phyloP scores from a whole-genome alignment of 2,329 filamentous ascomycete genomes.

The Penicillium palitans region DNA sequence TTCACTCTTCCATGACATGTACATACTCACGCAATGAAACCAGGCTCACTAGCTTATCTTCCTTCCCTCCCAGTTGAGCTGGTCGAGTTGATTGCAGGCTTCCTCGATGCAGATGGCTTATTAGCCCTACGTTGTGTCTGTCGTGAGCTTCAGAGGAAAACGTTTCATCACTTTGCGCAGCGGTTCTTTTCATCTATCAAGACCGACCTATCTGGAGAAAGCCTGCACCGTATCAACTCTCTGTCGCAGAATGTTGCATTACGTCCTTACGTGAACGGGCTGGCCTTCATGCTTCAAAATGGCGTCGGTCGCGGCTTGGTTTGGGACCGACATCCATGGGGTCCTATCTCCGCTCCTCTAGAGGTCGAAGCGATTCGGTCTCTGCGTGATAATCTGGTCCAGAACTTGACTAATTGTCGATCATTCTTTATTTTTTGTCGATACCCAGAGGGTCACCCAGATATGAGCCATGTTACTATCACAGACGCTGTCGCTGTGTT shows the following conservation, averaged over 20 bases:
- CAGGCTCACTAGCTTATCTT: neutral
- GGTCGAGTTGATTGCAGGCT: conserved; percentile 19
- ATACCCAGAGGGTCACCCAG: conserved; percentile 28
- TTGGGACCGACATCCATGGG: conserved; percentile 28
- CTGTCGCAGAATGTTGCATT: conserved; percentile 19
- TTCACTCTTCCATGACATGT: neutral
- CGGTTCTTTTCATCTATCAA: conserved; percentile 24
- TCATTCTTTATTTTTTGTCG: conserved; percentile 30
- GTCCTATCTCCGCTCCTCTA: conserved; percentile 22
- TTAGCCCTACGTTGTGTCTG: conserved; percentile 22
- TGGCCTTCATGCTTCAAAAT: conserved; percentile 25
- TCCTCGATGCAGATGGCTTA: conserved; percentile 13
- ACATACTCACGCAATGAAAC: conserved; percentile 3
- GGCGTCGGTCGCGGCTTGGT: conserved; percentile 23
- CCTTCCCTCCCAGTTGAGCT: conserved; percentile 23
- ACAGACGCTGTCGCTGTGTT: conserved; percentile 27
- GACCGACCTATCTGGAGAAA: conserved; percentile 24
- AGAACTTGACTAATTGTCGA: conserved; percentile 22
- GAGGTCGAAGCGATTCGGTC: conserved; percentile 20
- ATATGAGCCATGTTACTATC: conserved; percentile 24
- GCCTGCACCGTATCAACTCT: conserved; percentile 19
- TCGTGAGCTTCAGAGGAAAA: conserved; percentile 23
- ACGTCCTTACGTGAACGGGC: conserved; percentile 19
- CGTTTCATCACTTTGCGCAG: conserved; percentile 26
- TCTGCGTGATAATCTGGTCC: conserved; percentile 22